Evolutionary conservation across 371 early-diverging fungal genomes (phyloP).

Genomic region (Syncephalastrum contaminatum): DNA sequence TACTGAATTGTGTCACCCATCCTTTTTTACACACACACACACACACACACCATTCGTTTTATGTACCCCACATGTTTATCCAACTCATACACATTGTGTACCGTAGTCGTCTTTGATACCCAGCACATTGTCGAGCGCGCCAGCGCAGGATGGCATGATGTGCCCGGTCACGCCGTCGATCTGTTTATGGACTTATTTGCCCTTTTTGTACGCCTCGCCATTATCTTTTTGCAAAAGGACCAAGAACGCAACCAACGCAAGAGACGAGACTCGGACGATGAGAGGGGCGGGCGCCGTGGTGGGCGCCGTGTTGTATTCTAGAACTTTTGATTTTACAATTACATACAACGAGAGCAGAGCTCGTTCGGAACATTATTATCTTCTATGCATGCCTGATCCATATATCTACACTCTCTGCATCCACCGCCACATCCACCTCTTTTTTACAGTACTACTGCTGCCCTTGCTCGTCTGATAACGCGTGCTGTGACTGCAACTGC

Average conservation of each 20-base stretch:
- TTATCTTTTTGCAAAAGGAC: slow-evolving; percentile 44
- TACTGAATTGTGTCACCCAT: background rate
- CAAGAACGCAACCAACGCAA: slow-evolving; percentile 17
- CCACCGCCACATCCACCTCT: too few species aligned
- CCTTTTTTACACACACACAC: too few species aligned
- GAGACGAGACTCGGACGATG: slow-evolving; percentile 1
- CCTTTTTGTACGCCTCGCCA: slow-evolving; percentile 51
- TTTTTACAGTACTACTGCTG: too few species aligned
- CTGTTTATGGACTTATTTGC: slow-evolving; percentile 56
- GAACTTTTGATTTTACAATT: too few species aligned
- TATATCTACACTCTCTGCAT: too few species aligned
- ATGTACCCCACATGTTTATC: background rate
- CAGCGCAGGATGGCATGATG: slow-evolving; percentile 46
- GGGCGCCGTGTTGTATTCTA: slow-evolving; percentile 1
- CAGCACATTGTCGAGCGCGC: slow-evolving; percentile 59
- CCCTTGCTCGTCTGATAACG: too few species aligned
- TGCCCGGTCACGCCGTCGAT: slow-evolving; percentile 48
- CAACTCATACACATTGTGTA: background rate
- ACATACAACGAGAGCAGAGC: too few species aligned
- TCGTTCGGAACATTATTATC: too few species aligned
- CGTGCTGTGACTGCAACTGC: too few species aligned
- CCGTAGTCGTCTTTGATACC: slow-evolving; percentile 58
- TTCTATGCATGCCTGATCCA: too few species aligned
- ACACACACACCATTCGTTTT: too few species aligned
- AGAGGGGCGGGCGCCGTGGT: background rate